Conservation (phyloP, 176 grass and related monocot species). For the Dactylis glomerata region DNA sequence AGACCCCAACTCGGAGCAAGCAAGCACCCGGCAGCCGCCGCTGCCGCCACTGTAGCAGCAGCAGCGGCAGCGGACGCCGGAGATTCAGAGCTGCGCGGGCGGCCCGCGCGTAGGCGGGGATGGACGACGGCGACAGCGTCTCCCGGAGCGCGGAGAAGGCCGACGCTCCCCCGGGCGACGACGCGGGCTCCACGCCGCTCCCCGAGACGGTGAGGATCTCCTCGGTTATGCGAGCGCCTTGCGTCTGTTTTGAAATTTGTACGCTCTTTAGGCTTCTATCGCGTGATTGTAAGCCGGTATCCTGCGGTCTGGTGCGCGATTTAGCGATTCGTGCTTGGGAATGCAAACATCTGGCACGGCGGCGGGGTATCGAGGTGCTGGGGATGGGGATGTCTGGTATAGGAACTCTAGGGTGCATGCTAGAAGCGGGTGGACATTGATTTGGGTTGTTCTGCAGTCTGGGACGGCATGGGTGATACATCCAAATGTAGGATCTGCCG, state of each 20-base stretch:
- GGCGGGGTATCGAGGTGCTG: neutral
- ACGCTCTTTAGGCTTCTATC: neutral
- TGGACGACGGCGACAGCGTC: conserved; percentile 62
- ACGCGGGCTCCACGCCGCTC: conserved; percentile 53
- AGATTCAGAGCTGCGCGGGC: conserved; percentile 8
- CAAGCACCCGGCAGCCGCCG: neutral
- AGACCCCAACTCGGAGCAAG: neutral
- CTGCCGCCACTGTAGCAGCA: neutral
- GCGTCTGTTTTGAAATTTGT: neutral
- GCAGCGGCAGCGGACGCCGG: neutral
- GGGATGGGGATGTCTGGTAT: neutral
- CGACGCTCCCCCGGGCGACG: conserved; percentile 47
- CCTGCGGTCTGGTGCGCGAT: neutral
- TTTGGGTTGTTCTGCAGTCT: neutral
- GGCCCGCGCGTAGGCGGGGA: conserved; percentile 29
- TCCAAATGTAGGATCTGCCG: neutral
- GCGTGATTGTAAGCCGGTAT: neutral
- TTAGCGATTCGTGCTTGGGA: neutral
- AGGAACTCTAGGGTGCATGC: neutral
- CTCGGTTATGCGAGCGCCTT: neutral
- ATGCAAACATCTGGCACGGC: neutral
- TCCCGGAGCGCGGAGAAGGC: conserved; percentile 50
- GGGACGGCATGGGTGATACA: neutral
- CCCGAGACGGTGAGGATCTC: conserved; percentile 63
- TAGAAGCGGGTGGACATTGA: neutral